These are phyloP conservation scores for Komagataella pastoris DNA, from an alignment of 805 yeast genomes.

Conservation along the genomic window DNA sequence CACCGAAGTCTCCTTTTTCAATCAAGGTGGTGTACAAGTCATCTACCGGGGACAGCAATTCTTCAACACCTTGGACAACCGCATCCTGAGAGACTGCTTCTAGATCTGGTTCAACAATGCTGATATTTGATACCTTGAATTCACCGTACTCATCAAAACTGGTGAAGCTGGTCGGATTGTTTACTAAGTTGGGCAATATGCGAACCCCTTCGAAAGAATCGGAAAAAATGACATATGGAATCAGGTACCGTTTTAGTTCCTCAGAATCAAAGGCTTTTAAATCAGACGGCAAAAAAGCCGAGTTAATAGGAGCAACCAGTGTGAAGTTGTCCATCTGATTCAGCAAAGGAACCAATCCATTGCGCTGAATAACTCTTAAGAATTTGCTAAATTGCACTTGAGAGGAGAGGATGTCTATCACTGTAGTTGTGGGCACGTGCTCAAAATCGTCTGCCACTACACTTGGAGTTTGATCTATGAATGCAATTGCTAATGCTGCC, in stretches of 20 bases:
- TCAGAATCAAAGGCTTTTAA: background rate
- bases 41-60: conserved; percentile 24
- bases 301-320: conserved; percentile 69
- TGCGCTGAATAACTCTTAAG: conserved; percentile 43
- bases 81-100: conserved; percentile 52
- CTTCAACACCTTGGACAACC: conserved; percentile 50
- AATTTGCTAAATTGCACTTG: conserved; percentile 58
- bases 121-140: conserved; percentile 14
- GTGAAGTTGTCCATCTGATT: conserved; percentile 54
- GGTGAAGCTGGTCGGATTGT: background rate
- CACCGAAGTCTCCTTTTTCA: background rate
- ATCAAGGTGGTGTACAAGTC: conserved; percentile 3
- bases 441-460: background rate
- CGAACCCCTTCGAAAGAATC: background rate
- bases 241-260: conserved; percentile 17
- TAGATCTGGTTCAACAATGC: conserved; percentile 44
- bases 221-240: conserved; percentile 10
- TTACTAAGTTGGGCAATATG: background rate
- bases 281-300: conserved; percentile 36
- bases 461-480: background rate
- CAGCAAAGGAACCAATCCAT: conserved; percentile 47
- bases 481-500: background rate
- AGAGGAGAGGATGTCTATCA: conserved; percentile 57
- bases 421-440: conserved; percentile 20
- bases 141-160: background rate